phyloP scores from a whole-genome alignment of 176 grass and related monocot species.

The Avena atlantica region DNA sequence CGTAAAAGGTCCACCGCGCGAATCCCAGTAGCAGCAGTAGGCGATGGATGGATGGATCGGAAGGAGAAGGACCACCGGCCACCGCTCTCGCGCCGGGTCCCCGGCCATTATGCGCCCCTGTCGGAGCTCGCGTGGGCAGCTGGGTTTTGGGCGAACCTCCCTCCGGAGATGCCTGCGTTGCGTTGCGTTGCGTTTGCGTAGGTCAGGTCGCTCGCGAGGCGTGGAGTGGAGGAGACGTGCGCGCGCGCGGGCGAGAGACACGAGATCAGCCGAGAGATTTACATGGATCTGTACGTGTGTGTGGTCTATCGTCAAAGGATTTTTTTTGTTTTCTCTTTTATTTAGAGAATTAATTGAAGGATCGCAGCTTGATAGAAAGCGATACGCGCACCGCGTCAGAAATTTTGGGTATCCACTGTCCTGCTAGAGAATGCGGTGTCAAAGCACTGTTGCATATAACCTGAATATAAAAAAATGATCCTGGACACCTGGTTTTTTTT shows the following conservation, averaged over 20 bases:
- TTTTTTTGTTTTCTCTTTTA: neutral
- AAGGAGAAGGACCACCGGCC: constrained; percentile 28
- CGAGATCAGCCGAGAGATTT: neutral
- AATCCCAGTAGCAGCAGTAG: constrained; percentile 3
- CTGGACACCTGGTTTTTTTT: no score
- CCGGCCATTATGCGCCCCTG: constrained; percentile 42
- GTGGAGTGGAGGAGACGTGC: neutral
- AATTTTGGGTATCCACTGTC: no score
- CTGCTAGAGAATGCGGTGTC: no score
- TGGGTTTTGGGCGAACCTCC: constrained; percentile 27
- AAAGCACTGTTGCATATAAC: no score
- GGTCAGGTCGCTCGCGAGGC: neutral
- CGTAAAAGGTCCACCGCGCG: constrained; percentile 4
- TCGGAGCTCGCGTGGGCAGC: constrained; percentile 50
- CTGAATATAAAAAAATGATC: no score
- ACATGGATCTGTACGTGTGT: neutral
- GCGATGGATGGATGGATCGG: constrained; percentile 11
- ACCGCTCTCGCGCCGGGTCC: constrained; percentile 36
- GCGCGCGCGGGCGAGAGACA: neutral
- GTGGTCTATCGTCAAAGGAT: neutral
- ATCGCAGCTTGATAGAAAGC: neutral
- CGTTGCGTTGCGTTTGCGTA: no score
- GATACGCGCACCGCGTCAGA: no score
- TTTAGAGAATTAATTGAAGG: neutral
- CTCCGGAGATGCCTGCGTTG: constrained; percentile 24